phyloP scores from a whole-genome alignment of 805 yeast species.

The Saturnispora kantuleensis region DNA sequence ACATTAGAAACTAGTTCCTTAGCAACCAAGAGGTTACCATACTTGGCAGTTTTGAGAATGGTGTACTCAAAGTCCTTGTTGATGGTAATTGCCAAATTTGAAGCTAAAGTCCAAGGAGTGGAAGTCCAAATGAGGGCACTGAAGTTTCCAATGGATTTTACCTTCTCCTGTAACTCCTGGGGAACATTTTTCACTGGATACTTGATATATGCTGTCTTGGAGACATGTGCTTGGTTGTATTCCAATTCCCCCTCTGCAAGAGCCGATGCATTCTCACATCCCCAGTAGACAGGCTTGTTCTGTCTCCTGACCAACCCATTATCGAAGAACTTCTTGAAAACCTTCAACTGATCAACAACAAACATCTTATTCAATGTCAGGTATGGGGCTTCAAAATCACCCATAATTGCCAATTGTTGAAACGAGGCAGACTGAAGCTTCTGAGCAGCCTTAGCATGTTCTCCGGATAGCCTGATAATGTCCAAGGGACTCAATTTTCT shows the following conservation, averaged over 20 bases:
- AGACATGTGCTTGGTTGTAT: constrained; percentile 61
- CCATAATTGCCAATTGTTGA: constrained; percentile 64
- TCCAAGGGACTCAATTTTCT: constrained; percentile 34
- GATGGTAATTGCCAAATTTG: constrained; percentile 76
- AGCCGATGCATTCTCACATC: constrained; percentile 87
- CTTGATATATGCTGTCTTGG: constrained; percentile 58
- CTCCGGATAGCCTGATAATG: constrained; percentile 54
- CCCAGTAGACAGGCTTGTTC: constrained; percentile 95
- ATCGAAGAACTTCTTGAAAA: constrained; percentile 57
- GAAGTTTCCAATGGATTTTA: constrained; percentile 10
- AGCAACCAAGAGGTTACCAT: constrained; percentile 50
- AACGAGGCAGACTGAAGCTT: constrained; percentile 55
- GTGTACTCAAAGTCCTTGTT: constrained; percentile 52
- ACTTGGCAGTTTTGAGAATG: constrained; percentile 27
- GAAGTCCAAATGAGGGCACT: constrained; percentile 82
- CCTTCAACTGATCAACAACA: constrained; percentile 63
- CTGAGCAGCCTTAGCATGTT: constrained; percentile 62
- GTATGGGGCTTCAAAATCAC: constrained; percentile 71
- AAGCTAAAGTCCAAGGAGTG: constrained; percentile 94
- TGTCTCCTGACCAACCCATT: constrained; percentile 70
- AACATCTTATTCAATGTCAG: constrained; percentile 61
- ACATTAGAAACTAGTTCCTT: constrained; percentile 35
- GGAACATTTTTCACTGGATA: constrained; percentile 40
- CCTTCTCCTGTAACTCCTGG: constrained; percentile 16
- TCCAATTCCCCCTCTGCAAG: constrained; percentile 95